Percentiles rank a stretch among this genome's conserved stretches.
These are phyloP conservation scores for Mercurialis annua DNA, from an alignment of 345 rosid species.

Conservation along the genomic window DNA sequence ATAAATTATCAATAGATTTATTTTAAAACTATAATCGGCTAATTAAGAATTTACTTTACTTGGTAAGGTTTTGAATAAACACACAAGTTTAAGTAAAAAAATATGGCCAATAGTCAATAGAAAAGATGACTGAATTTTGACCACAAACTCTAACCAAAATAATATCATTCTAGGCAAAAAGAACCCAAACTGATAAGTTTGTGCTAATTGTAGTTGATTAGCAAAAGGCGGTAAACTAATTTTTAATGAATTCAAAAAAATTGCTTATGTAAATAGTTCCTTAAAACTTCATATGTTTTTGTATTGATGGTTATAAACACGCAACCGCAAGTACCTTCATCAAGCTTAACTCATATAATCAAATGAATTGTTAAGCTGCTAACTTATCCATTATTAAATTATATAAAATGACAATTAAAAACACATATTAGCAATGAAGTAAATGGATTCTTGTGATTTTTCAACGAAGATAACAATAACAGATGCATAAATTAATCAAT, in stretches of 20 bases:
- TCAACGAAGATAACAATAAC: no score
- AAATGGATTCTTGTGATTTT: not conserved
- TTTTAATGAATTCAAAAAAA: not conserved
- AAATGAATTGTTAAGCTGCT: constrained; percentile 17
- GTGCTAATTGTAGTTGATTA: not conserved
- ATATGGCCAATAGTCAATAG: not conserved
- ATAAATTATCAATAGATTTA: no score
- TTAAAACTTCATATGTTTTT: constrained; percentile 72
- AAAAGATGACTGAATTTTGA: not conserved
- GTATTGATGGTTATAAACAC: constrained; percentile 77
- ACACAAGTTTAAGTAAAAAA: constrained; percentile 1
- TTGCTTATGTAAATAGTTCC: constrained; percentile 19
- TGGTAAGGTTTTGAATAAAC: not conserved
- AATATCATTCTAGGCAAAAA: constrained; percentile 3
- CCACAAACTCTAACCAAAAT: not conserved
- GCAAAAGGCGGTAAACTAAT: not conserved
- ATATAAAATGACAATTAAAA: constrained; percentile 34
- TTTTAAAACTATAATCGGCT: no score
- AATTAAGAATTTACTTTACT: no score
- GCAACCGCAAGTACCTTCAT: constrained; percentile 94
- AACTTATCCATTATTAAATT: constrained; percentile 73
- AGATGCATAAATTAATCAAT: no score
- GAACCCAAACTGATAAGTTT: not conserved
- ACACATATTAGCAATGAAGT: constrained; percentile 1
- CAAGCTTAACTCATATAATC: constrained; percentile 48